Base-by-base conservation (phyloP, 2,329 filamentous ascomycete genomes). In the Ascochyta pisi region DNA sequence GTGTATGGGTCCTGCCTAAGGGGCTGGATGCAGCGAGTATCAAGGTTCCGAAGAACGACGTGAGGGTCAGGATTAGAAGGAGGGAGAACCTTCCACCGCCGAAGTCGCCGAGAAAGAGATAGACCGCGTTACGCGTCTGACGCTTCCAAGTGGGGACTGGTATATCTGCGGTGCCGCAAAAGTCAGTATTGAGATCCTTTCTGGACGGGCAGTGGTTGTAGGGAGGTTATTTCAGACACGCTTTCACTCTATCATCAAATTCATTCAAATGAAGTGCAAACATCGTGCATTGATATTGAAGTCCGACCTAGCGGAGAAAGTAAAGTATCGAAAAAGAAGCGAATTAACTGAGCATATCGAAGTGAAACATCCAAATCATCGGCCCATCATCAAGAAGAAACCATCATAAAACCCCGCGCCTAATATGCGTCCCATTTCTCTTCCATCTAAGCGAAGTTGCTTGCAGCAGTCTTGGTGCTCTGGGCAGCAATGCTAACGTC, bases 61-160 rank as follows among this genome's bases (percentile, higher is more conserved):
- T 85, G 7, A 79, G 81, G 48, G 85, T 86, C 3, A 81, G 80
- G 68, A 76, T 89, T 48, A 81, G 75, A 47, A 73, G 78, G 54
- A 62, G 71, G 48, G 68, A 75, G 55, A 65, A 44, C 19, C 27
- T 58, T 16, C 50, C 50, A 4, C 35, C 46, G 24, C 55, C 50
- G 6, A 54, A 47, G 33, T 41, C 46, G 26, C 50, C 50, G 9
- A 54, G 55, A 38, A 58, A 54, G 41, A 58, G 41, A 29, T 54
- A 38, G 26, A 16, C 22, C 23, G 39, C 39, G 39, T 19, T 16
- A 12, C 12, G 13, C n/a, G 39, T 8, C 7, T 2, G 27, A 41
- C 13, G 6, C 3, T 22, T 39, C 6, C 9, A 23, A 40, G 19
- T 5, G 37, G 12, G 8, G 19, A 4, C 9, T 23, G 13, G 16